These are phyloP conservation scores for Podila verticillata DNA, from an alignment of 192 early-diverging fungal genomes.

Conservation along the genomic window DNA sequence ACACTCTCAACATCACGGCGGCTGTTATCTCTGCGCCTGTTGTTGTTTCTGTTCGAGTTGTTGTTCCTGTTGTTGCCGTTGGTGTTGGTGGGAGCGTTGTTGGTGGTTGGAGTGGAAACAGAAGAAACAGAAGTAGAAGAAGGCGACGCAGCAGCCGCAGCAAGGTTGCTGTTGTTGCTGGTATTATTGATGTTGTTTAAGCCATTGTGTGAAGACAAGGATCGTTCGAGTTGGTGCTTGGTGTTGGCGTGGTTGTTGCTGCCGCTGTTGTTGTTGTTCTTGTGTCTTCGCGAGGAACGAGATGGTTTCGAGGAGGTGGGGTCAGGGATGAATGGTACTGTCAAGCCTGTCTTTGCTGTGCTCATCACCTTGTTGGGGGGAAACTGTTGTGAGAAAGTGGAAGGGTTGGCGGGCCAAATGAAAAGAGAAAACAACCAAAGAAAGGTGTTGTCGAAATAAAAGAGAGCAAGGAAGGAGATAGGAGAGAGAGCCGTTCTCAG, in stretches of 20 bases:
- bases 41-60: neutral
- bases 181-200: conserved; percentile 12
- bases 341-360: conserved; percentile 54
- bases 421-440: too few species aligned
- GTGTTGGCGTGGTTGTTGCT: neutral
- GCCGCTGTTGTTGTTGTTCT: conserved; percentile 7
- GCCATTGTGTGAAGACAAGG: conserved; percentile 19
- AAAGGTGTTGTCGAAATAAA: neutral
- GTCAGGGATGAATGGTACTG: conserved; percentile 41
- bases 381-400: neutral
- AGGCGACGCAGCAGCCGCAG: neutral
- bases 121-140: neutral
- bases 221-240: conserved; percentile 20
- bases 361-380: conserved; percentile 31
- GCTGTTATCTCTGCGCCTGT: conserved; percentile 6
- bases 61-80: neutral
- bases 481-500: neutral
- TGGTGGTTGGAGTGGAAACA: neutral
- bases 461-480: neutral
- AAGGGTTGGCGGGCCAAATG: neutral
- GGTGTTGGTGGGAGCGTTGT: neutral
- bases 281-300: conserved; percentile 24
- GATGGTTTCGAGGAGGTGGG: conserved; percentile 24
- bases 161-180: neutral
- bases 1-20: neutral